Conservation (phyloP, 2,329 filamentous ascomycete species). For the Aspergillus sp. region DNA sequence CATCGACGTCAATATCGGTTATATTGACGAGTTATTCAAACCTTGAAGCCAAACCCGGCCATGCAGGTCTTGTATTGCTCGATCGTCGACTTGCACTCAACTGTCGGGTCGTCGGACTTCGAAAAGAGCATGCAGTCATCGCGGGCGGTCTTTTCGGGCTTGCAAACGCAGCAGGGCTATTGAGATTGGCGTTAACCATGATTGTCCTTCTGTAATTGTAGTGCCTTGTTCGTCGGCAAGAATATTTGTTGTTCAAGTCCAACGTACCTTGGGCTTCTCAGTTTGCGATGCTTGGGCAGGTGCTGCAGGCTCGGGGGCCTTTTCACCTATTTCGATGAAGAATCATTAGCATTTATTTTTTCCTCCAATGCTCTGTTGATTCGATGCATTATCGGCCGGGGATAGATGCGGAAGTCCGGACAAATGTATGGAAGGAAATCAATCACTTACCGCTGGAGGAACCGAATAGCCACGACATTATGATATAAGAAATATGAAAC, state of each 20-base stretch:
- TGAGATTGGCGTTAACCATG: conserved; percentile 3
- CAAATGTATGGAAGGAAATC: not conserved
- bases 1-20: no score
- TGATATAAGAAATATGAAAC: conserved; percentile 1
- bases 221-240: no score
- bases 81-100: conserved; percentile 79
- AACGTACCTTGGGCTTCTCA: conserved; percentile 35
- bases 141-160: conserved; percentile 82
- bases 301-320: conserved; percentile 13
- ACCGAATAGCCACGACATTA: conserved; percentile 34
- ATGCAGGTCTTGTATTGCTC: conserved; percentile 87
- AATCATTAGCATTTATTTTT: not conserved
- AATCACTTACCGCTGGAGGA: conserved; percentile 26
- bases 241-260: no score
- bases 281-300: conserved; percentile 17
- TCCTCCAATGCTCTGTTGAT: conserved; percentile 5
- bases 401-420: conserved; percentile 3
- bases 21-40: conserved; percentile 19
- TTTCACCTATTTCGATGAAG: not conserved
- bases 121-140: conserved; percentile 99
- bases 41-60: conserved; percentile 84
- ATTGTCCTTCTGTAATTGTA: not conserved
- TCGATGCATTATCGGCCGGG: conserved; percentile 3
- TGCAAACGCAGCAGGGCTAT: conserved; percentile 97
- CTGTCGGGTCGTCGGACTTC: conserved; percentile 67